Conservation (phyloP, 1,284 basidiomycete genomes). For the Sanghuangporus sanghuang region DNA sequence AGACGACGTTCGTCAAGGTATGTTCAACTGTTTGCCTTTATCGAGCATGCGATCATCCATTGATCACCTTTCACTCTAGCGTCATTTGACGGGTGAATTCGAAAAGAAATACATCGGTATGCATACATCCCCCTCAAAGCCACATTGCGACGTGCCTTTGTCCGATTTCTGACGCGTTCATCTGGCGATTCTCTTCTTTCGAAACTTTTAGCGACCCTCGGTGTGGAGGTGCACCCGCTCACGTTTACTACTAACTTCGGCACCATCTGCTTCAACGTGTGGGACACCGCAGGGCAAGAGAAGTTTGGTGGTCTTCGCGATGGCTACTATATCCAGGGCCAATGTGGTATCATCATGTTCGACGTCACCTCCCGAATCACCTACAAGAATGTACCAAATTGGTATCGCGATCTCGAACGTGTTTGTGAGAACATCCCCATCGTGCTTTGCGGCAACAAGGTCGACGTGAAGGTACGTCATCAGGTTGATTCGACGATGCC, state of each 20-base stretch:
- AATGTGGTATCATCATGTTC: constrained; percentile 99
- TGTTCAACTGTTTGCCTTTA: constrained; percentile 23
- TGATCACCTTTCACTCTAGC: constrained; percentile 59
- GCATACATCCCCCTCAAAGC: constrained; percentile 21
- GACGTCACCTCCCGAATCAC: constrained; percentile 99
- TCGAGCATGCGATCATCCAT: constrained; percentile 41
- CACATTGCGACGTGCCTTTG: background rate
- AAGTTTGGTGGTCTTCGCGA: constrained; percentile 99
- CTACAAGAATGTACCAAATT: constrained; percentile 99
- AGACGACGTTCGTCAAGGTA: constrained; percentile 97
- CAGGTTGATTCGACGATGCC: background rate
- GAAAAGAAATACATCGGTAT: constrained; percentile 99
- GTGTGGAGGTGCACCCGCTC: constrained; percentile 98
- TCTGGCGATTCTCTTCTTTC: constrained; percentile 19
- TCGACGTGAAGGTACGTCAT: constrained; percentile 89
- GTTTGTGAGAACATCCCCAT: constrained; percentile 99
- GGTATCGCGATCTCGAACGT: constrained; percentile 99
- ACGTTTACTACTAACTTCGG: constrained; percentile 98
- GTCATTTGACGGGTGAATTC: constrained; percentile 99
- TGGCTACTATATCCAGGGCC: constrained; percentile 98
- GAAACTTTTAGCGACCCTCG: constrained; percentile 78
- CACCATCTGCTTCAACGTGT: constrained; percentile 99
- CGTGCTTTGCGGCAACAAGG: constrained; percentile 99
- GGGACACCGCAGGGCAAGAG: constrained; percentile 99
- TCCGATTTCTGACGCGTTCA: constrained; percentile 17